A percentile compares a stretch with the other conserved stretches of the same genome.
Conservation (phyloP, 2,329 filamentous ascomycete genomes). For the Aureobasidium uvarum region DNA sequence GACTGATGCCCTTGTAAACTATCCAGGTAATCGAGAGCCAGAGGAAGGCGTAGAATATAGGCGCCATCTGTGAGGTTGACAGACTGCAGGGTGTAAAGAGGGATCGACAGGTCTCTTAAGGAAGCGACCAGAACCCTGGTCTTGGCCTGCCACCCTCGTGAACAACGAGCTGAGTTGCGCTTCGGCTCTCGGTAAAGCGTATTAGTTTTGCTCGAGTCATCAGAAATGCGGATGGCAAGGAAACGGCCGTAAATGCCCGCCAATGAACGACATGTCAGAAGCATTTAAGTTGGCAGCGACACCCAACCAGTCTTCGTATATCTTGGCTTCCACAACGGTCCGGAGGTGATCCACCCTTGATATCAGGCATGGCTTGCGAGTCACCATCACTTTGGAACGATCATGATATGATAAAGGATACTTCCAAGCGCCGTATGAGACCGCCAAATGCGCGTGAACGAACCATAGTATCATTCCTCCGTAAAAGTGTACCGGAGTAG, state of each 20-base stretch:
- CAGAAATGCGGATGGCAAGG: neutral
- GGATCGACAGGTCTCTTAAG: slow-evolving; percentile 26
- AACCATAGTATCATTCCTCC: neutral
- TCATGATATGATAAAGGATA: too few species aligned
- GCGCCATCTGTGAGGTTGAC: slow-evolving; percentile 13
- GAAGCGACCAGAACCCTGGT: neutral
- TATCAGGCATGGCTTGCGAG: neutral
- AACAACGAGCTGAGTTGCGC: neutral
- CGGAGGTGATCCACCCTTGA: neutral
- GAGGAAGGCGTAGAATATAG: neutral
- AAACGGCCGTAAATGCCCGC: slow-evolving; percentile 24
- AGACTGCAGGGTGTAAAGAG: neutral
- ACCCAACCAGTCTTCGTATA: slow-evolving; percentile 4
- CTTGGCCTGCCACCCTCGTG: neutral
- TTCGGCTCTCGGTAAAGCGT: slow-evolving; percentile 18
- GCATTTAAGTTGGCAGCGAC: slow-evolving; percentile 23
- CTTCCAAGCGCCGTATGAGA: too few species aligned
- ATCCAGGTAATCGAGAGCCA: slow-evolving; percentile 18
- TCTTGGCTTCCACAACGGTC: slow-evolving; percentile 17
- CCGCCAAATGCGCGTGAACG: neutral
- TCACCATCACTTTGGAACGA: neutral
- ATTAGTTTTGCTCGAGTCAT: slow-evolving; percentile 14
- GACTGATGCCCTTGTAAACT: slow-evolving; percentile 12
- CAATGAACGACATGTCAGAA: slow-evolving; percentile 19
- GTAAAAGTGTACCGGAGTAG: neutral